Evolutionary conservation across 2,329 filamentous ascomycete species (phyloP).

Genomic region (Curvularia spicifera): DNA sequence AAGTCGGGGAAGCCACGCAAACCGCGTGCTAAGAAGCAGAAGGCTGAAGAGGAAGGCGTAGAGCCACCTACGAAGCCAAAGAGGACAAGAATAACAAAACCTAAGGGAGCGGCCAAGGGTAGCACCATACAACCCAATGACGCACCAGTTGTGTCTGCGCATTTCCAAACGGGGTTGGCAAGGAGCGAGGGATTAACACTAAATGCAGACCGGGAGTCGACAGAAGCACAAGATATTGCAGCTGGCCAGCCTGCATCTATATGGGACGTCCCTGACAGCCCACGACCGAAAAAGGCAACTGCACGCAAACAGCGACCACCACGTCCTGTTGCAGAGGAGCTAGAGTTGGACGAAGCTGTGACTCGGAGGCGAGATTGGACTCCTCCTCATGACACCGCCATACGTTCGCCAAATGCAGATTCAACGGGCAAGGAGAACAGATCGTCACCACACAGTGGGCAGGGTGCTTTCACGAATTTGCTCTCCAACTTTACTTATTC

Average conservation of each 20-base stretch:
- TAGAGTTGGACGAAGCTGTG: conserved; percentile 42
- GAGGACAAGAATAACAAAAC: conserved; percentile 34
- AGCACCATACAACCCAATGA: conserved; percentile 24
- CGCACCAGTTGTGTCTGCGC: conserved; percentile 29
- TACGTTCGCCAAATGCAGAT: conserved; percentile 20
- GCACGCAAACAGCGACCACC: conserved; percentile 22
- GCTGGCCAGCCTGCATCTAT: conserved; percentile 22
- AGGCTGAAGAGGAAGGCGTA: conserved; percentile 9
- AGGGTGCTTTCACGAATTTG: conserved; percentile 33
- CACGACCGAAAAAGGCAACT: conserved; percentile 19
- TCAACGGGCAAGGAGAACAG: conserved; percentile 37
- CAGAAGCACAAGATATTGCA: not conserved
- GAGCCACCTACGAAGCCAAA: conserved; percentile 33
- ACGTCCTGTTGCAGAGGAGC: conserved; percentile 13
- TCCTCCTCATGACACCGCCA: conserved; percentile 39
- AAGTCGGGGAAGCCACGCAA: conserved; percentile 40
- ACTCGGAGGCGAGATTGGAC: conserved; percentile 47
- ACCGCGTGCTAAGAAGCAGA: conserved; percentile 40
- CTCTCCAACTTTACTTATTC: conserved; percentile 41
- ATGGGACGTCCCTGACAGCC: conserved; percentile 37
- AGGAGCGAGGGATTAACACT: conserved; percentile 8
- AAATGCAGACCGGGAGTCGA: not conserved
- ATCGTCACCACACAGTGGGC: conserved; percentile 6
- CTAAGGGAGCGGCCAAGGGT: conserved; percentile 23
- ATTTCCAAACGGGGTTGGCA: conserved; percentile 21